Percentiles rank a stretch among this genome's conserved stretches.
Evolutionary conservation across 352 stramenopile genomes (phyloP).

Genomic region (Phytophthora ramorum): DNA sequence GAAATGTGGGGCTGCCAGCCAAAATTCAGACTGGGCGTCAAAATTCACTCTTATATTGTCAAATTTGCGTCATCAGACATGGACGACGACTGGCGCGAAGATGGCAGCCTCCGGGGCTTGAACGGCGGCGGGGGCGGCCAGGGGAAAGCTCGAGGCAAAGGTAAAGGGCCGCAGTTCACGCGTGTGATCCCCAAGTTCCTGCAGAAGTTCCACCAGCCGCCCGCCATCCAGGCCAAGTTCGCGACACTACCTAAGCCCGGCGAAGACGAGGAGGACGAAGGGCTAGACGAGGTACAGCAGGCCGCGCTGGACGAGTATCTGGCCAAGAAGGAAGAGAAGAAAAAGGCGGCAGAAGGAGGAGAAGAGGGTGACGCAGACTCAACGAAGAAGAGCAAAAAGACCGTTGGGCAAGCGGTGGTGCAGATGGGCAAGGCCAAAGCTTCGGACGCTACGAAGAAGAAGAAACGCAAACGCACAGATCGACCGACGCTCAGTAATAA

Average conservation of each 20-base stretch:
- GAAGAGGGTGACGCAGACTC: slow-evolving; percentile 9
- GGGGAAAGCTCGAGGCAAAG: slow-evolving; percentile 39
- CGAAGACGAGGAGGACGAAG: slow-evolving; percentile 63
- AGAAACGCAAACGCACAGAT: slow-evolving; percentile 62
- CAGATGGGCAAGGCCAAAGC: slow-evolving; percentile 37
- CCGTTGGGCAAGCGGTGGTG: slow-evolving; percentile 50
- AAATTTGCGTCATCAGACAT: slow-evolving; percentile 32
- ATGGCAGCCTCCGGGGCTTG: slow-evolving; percentile 78
- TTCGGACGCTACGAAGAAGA: slow-evolving; percentile 43
- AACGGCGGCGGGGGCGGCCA: slow-evolving; percentile 32
- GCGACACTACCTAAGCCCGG: slow-evolving; percentile 43
- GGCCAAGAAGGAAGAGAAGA: slow-evolving; percentile 54
- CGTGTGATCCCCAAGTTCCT: slow-evolving; percentile 88
- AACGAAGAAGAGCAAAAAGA: slow-evolving; percentile 33
- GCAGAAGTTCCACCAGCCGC: slow-evolving; percentile 73
- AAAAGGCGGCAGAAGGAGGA: slow-evolving; percentile 23
- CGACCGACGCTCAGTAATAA: slow-evolving; percentile 67
- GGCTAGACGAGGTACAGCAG: slow-evolving; percentile 85
- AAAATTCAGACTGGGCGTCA: slow-evolving; percentile 14
- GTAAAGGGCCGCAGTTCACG: slow-evolving; percentile 75
- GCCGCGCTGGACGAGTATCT: slow-evolving; percentile 79
- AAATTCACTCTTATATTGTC: not conserved
- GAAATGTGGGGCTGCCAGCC: slow-evolving; percentile 6
- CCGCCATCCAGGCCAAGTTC: slow-evolving; percentile 79
- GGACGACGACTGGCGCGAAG: slow-evolving; percentile 81